Evolutionary conservation across 768 basidiomycete species (phyloP).

Genomic region (Pisolithus orientalis): DNA sequence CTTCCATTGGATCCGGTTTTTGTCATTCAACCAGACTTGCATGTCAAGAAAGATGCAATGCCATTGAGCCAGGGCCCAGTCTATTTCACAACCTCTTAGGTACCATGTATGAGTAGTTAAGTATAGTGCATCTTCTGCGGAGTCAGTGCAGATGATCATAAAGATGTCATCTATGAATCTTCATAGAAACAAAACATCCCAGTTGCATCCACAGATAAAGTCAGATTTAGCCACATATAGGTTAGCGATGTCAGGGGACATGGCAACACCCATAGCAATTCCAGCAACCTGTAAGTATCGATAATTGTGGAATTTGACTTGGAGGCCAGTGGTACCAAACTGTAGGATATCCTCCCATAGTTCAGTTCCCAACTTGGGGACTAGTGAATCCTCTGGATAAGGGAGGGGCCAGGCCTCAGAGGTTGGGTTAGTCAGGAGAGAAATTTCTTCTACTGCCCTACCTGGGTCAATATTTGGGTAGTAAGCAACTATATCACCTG

Average conservation of each 20-base stretch:
- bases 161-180: slow-evolving; percentile 12
- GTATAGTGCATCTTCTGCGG: neutral
- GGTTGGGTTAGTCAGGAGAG: too few relatives aligned
- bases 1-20: too few relatives aligned
- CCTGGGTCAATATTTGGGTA: slow-evolving; percentile 2
- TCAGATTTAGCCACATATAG: slow-evolving; percentile 7
- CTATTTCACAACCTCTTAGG: neutral
- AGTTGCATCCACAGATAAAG: neutral
- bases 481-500: slow-evolving; percentile 5
- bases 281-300: slow-evolving; percentile 5
- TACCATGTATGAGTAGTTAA: neutral
- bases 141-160: neutral
- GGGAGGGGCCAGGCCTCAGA: neutral
- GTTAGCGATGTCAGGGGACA: slow-evolving; percentile 10
- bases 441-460: neutral
- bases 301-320: slow-evolving; percentile 3
- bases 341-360: neutral
- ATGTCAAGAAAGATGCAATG: slow-evolving; percentile 9
- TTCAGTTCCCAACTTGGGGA: neutral
- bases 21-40: slow-evolving; percentile 3
- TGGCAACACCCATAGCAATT: slow-evolving; percentile 12
- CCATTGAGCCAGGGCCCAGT: slow-evolving; percentile 1
- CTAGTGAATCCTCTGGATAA: neutral
- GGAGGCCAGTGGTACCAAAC: neutral
- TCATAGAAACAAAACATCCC: slow-evolving; percentile 1